phyloP scores from a whole-genome alignment of 139 green algal species.

The Astrephomene gubernaculifera region DNA sequence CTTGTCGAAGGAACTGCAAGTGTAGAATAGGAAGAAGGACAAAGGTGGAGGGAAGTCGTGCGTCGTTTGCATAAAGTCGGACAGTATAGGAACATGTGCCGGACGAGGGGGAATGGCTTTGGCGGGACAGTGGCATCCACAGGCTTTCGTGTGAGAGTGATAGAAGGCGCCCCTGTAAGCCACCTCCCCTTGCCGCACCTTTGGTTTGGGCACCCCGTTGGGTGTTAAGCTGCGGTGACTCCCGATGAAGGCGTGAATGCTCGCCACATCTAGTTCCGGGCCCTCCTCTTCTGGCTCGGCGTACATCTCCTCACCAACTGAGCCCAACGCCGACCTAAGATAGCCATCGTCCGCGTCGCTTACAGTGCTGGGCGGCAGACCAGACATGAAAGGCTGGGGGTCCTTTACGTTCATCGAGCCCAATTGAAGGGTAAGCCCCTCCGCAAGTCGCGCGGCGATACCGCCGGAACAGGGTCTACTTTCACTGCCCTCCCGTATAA shows the following conservation, averaged over 20 bases:
- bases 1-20: neutral
- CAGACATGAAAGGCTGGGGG: neutral
- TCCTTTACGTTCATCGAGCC: neutral
- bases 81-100: neutral
- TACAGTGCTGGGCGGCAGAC: neutral
- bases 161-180: neutral
- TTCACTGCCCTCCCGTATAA: no score
- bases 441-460: neutral
- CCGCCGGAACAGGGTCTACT: neutral
- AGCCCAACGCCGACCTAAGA: neutral
- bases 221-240: neutral
- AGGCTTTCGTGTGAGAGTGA: neutral
- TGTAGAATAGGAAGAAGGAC: neutral
- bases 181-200: neutral
- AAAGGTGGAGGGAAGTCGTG: neutral
- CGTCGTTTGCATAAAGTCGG: no score
- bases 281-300: neutral
- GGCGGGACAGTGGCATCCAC: neutral
- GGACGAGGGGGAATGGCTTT: neutral
- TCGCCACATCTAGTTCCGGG: constrained; percentile 2
- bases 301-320: neutral
- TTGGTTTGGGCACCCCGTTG: neutral
- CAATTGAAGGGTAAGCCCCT: neutral
- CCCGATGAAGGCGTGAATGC: neutral
- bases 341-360: neutral